Evolutionary conservation across 1,284 basidiomycete species (phyloP), one percentile per base, ranked within the genome.

Genomic region (Sanguinoderma infundibulare): DNA sequence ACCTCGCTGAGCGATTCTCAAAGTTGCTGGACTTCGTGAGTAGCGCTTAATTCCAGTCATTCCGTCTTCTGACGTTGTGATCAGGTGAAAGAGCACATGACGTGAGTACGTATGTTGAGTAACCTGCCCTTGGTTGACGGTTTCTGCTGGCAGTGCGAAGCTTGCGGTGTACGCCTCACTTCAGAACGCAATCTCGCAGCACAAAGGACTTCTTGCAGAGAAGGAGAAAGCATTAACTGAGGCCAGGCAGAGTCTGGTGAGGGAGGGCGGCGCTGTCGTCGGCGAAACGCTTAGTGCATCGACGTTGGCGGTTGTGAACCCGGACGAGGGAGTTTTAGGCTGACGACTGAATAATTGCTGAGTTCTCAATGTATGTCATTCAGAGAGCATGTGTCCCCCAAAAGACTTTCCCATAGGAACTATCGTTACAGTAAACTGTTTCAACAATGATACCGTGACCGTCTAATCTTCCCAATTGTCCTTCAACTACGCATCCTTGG

Each of bases 51-150:
- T 7, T 4, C 7, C 22, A 2, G 2, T 17, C 6, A 30, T 34
- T 20, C 14, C 0, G n/a, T 7, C 10, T 14, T 35, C 40, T 47
- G 24, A 59, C 47, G 17, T 30, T 30, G 26, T 12, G 17, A 9
- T 1, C 46, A 74, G 73, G 73, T 74, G 32, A 74, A 74, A 38
- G 72, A 72, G 17, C 71, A 73, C 52, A 73, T 74, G 71, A 69
- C 58, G 73, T 73, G 62, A 56, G 69, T 61, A 10, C 22, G 5
- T 36, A 14, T 14, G 26, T 54, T 42, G 1, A 35, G 1, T 32
- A 17, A 17, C 14, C 4, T 20, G 9, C 10, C 5, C 5, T 20
- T 22, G 36, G 50, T 12, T 5, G 1, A 39, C 38, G n/a, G 12
- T n/a, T 51, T 30, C 17, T 15, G n/a, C 5, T 40, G 32, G 26